These are phyloP conservation scores for Fagopyrum homotropicum DNA, from an alignment of 148 eudicot genomes.

Conservation along the genomic window DNA sequence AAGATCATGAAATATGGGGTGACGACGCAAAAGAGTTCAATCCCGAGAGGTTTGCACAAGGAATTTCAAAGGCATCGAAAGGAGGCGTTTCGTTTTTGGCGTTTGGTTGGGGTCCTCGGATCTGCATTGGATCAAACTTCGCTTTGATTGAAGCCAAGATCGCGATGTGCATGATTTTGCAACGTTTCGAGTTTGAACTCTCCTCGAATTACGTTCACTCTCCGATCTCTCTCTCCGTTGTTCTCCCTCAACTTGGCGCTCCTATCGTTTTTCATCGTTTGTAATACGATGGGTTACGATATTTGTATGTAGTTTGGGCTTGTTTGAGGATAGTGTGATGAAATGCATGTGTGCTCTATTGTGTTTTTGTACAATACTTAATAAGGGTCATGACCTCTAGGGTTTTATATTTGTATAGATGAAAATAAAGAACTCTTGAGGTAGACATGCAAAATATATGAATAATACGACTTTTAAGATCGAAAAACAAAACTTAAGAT, in stretches of 20 bases:
- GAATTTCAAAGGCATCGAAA: constrained; percentile 22
- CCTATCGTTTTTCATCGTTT: constrained; percentile 4
- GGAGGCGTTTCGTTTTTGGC: constrained; percentile 15
- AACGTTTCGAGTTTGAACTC: constrained; percentile 35
- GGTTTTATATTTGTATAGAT: too few relatives aligned
- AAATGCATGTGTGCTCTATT: too few relatives aligned
- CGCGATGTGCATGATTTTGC: constrained; percentile 40
- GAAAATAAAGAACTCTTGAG: too few relatives aligned
- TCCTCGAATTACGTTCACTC: constrained; percentile 43
- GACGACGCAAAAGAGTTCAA: constrained; percentile 24
- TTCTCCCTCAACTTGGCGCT: constrained; percentile 33
- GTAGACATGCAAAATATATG: too few relatives aligned
- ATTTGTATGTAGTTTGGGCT: too few relatives aligned
- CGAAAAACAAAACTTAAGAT: too few relatives aligned
- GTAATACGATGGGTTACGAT: neutral
- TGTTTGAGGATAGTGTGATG: too few relatives aligned
- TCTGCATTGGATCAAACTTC: constrained; percentile 23
- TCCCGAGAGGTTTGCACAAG: constrained; percentile 26
- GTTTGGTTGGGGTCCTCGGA: constrained; percentile 25
- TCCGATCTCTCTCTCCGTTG: constrained; percentile 25
- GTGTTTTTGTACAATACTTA: too few relatives aligned
- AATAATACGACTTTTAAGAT: too few relatives aligned
- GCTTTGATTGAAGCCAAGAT: constrained; percentile 34
- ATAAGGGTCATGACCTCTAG: too few relatives aligned
- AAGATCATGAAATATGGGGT: constrained; percentile 22